Base-by-base conservation (phyloP, 768 basidiomycete genomes). In the Amanita thiersii region DNA sequence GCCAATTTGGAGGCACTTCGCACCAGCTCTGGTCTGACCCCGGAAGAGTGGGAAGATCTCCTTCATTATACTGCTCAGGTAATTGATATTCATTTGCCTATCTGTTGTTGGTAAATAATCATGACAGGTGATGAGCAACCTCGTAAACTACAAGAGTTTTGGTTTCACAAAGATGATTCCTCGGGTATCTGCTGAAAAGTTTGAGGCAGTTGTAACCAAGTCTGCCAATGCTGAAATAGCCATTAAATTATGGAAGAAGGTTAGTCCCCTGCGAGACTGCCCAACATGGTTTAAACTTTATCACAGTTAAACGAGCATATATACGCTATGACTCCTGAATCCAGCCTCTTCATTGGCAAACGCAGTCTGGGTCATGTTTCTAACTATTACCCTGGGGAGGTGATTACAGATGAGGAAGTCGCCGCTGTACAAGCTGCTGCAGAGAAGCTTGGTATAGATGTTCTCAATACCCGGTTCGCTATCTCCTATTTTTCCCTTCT, bases 141-240 rank as follows among this genome's bases (percentile, higher is more conserved):
- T 82, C 15, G 73, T 75, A 17, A 90, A 90, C 60, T 89, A 79
- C 62, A 86, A 77, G 56, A 73, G 70, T 2, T 92, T 92, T 47
- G 89, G 89, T 1, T 85, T 83, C 53, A 86, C 84, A 31, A 92
- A 93, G 64, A 83, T 93, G 50, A 55, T 89, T 36, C 88, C 90
- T 15, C 81, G 90, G 15, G 52, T 86, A 34, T 52, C 75, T 2
- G 52, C 68, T 17, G 69, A 64, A 11, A 78, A 75, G 50, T 89
- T 93, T 53, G 73, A 69, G 29, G 67, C 65, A 4, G 75, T 84
- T 24, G 66, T 90, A 12, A 58, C 65, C 14, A 64, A 68, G 5
- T 87, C 84, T n/a, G 62, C 64, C 7, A 81, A 82, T 47, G 68
- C 72, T 3, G 51, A 68, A 1, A 65, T 72, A 36, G 79, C 81